phyloP scores from a whole-genome alignment of 1,284 basidiomycete species.

The Trichosporon ovoides region DNA sequence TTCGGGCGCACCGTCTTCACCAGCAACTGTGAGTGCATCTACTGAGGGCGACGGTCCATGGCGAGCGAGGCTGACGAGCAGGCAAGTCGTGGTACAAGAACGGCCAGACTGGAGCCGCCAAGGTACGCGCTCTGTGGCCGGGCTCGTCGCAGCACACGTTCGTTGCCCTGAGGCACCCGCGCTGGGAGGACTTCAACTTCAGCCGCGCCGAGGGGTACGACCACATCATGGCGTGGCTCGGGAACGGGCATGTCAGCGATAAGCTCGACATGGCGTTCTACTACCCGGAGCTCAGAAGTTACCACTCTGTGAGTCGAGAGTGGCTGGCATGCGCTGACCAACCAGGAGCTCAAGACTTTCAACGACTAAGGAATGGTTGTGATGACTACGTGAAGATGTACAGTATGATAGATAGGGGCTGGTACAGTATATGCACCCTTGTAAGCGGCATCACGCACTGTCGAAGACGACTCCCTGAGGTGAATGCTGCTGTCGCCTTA shows the following conservation, averaged over 20 bases:
- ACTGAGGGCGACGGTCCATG: not conserved
- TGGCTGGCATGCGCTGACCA: not conserved
- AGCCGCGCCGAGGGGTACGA: conserved; percentile 9
- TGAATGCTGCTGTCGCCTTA: too few relatives aligned
- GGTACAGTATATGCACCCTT: too few relatives aligned
- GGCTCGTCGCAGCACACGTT: conserved; percentile 21
- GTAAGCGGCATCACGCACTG: too few relatives aligned
- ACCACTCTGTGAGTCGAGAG: not conserved
- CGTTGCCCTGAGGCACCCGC: conserved; percentile 27
- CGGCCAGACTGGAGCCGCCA: conserved; percentile 11
- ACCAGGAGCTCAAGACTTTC: too few relatives aligned
- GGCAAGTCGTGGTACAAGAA: conserved; percentile 28
- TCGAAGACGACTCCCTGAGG: too few relatives aligned
- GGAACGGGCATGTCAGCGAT: conserved; percentile 13
- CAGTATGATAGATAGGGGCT: too few relatives aligned
- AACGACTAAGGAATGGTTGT: too few relatives aligned
- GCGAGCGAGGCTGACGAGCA: not conserved
- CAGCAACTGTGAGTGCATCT: conserved; percentile 16
- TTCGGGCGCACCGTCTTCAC: conserved; percentile 30
- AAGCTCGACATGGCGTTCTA: conserved; percentile 12
- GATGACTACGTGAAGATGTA: too few relatives aligned
- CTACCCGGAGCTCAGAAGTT: conserved; percentile 4
- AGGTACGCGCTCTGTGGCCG: conserved; percentile 23
- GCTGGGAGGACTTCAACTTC: conserved; percentile 40
- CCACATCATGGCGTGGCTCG: conserved; percentile 17